Evolutionary conservation across 2,329 filamentous ascomycete species (phyloP), one percentile per base, ranked within the genome.

Genomic region (Venturiaceae sp.): DNA sequence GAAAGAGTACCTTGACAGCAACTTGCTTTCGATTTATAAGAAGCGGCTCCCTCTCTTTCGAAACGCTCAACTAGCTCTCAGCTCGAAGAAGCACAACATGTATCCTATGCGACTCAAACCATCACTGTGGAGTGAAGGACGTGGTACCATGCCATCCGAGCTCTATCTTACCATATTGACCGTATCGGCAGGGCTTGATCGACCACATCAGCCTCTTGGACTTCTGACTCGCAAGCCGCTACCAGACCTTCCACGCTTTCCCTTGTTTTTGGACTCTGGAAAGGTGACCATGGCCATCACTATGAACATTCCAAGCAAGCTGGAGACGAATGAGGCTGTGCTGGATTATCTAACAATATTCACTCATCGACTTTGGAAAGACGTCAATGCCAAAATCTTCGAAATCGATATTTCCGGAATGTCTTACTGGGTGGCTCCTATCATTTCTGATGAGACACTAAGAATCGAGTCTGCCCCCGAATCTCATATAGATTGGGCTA

Each of bases 331-430:
- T 0, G 64, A 74, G 0, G 66, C 73, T 0, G 67, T 77, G 1
- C 63, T 90, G 0, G 71, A 80, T 0, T 69, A 75, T 1, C 68
- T 97, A n/a, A 84, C 83, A 0, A 71, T 70, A 0, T 95, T 94
- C 68, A 96, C 89, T 0, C 73, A 95, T 41, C 79, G 81, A 4
- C 71, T 95, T 0, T 96, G 95, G 69, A 75, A 82, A 16, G 90
- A 97, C 64, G 76, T 96, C 0, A 97, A 96, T 74, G 92, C 91
- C 70, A 99, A 99, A 69, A 78, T 79, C 3, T 99, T 90, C 65
- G 83, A 88, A 53, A 75, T 81, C 0, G 77, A 83, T 16, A 64
- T 77, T 0, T 71, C 78, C 0, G 83, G 85, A 30, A 80, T 96
- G 68, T 86, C 91, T 0, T 99, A 96, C 70, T 96, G 91, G 75